A percentile compares a stretch with the other conserved stretches of the same genome.
Evolutionary conservation across 2,329 filamentous ascomycete species (phyloP).

Genomic region (Ceratocystis harringtonii): DNA sequence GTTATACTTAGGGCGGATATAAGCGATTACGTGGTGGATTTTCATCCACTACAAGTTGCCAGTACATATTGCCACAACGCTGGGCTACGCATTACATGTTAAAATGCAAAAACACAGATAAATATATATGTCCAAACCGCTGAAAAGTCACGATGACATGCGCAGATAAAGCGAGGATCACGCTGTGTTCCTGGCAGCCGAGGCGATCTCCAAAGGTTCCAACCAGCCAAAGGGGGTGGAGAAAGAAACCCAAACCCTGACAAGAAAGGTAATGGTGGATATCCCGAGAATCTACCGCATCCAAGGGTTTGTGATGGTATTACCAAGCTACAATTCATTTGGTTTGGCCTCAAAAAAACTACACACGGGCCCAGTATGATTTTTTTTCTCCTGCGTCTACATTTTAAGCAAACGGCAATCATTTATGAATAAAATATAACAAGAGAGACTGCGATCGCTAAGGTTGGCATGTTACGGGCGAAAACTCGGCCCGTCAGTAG

Average conservation of each 20-base stretch:
- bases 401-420: not conserved
- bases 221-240: not conserved
- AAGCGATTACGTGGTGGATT: not conserved
- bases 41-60: not conserved
- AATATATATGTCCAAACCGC: not conserved
- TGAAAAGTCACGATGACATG: not conserved
- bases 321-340: not conserved
- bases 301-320: not conserved
- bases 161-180: slow-evolving; percentile 1
- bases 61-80: not conserved
- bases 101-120: not conserved
- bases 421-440: not conserved
- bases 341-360: not conserved
- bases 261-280: not conserved
- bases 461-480: not conserved
- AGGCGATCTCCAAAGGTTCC: not conserved
- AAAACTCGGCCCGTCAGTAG: not conserved
- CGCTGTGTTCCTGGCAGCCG: not conserved
- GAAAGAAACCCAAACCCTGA: not conserved
- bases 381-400: not conserved
- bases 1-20: not conserved
- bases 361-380: not conserved
- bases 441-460: not conserved
- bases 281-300: not conserved
- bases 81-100: not conserved